Evolutionary conservation across 176 grass and related monocot species (phyloP).

Genomic region (Elymus sibiricus): DNA sequence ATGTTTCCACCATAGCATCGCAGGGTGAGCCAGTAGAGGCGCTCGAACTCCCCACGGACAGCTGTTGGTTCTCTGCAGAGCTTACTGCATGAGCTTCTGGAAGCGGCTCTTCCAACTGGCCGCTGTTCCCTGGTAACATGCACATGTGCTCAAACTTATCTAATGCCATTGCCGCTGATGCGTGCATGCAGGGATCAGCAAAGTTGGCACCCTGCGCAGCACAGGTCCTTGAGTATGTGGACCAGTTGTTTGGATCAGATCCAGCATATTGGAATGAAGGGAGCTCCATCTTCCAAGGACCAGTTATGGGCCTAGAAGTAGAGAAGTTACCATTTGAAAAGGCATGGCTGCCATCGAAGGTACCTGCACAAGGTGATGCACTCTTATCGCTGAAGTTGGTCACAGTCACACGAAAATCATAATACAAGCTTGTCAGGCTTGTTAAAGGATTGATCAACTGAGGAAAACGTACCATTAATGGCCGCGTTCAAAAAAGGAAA

Average conservation of each 20-base stretch:
- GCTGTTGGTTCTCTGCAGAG: slow-evolving; percentile 31
- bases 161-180: slow-evolving; percentile 25
- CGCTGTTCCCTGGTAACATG: slow-evolving; percentile 34
- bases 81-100: slow-evolving; percentile 45
- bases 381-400: slow-evolving; percentile 38
- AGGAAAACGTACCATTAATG: slow-evolving; percentile 31
- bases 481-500: slow-evolving; percentile 38
- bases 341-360: slow-evolving; percentile 51
- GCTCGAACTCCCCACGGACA: slow-evolving; percentile 44
- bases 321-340: slow-evolving; percentile 75
- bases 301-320: slow-evolving; percentile 61
- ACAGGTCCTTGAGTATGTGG: slow-evolving; percentile 18
- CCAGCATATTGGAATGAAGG: slow-evolving; percentile 96
- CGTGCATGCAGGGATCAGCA: slow-evolving; percentile 35
- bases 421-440: slow-evolving; percentile 37
- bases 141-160: slow-evolving; percentile 41
- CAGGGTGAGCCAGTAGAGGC: slow-evolving; percentile 33
- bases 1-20: slow-evolving; percentile 6
- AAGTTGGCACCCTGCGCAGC: slow-evolving; percentile 35
- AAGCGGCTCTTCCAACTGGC: slow-evolving; percentile 62
- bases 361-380: slow-evolving; percentile 32
- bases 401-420: slow-evolving; percentile 26
- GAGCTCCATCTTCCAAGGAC: slow-evolving; percentile 86
- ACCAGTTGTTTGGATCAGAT: slow-evolving; percentile 54
- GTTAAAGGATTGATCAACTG: slow-evolving; percentile 39